Conservation (phyloP, 2,329 filamentous ascomycete genomes). For the Aspergillus sp. region DNA sequence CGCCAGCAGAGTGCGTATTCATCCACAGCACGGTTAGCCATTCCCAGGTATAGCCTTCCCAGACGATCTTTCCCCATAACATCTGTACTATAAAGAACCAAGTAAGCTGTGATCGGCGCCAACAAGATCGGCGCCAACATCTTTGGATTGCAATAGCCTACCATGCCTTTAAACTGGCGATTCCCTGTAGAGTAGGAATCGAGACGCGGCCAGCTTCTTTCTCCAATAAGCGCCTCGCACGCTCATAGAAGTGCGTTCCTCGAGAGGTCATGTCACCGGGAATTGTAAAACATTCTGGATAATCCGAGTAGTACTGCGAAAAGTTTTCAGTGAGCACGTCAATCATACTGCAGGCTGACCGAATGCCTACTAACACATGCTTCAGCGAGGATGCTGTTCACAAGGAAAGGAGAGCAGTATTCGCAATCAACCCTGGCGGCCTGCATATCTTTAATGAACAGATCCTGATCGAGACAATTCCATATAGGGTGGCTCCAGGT, state of each 20-base stretch:
- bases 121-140: no score
- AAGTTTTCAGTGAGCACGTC: no score
- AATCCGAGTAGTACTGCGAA: conserved; percentile 12
- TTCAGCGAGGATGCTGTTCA: conserved; percentile 20
- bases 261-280: conserved; percentile 7
- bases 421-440: conserved; percentile 10
- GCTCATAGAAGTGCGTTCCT: conserved; percentile 18
- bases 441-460: conserved; percentile 23
- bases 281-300: conserved; percentile 10
- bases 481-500: conserved; percentile 16
- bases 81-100: no score
- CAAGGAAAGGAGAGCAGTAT: conserved; percentile 23
- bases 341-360: no score
- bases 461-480: conserved; percentile 17
- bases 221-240: conserved; percentile 15
- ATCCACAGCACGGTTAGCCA: conserved; percentile 3
- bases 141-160: no score
- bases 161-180: no score
- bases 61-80: conserved; percentile 17
- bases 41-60: conserved; percentile 20
- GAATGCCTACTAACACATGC: conserved; percentile 10
- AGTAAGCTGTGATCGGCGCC: no score
- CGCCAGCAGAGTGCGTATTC: conserved; percentile 5
- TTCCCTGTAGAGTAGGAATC: conserved; percentile 15
- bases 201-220: conserved; percentile 14